Evolutionary conservation across 495 filamentous ascomycete species (phyloP), one percentile per base, ranked within the genome.

Genomic region (Penicillium egyptiacum): DNA sequence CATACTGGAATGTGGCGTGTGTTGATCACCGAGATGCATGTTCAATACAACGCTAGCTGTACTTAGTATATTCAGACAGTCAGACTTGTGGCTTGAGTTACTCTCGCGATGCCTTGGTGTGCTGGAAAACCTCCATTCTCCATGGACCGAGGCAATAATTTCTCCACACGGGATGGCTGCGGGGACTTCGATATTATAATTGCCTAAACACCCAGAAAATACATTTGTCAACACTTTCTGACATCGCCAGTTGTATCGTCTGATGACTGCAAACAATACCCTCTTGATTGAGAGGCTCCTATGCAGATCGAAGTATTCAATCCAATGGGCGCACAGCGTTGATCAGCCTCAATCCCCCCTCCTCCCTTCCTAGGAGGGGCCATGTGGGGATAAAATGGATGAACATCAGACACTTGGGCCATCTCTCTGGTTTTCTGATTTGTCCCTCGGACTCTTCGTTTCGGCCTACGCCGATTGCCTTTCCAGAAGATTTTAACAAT

Each of bases 81-180:
- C 19, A 20, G 7, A 20, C 40, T 17, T 20, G 20, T 1, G 26
- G 26, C 26, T 35, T 35, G 12, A 35, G 12, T 16, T 16, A 14
- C 33, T 37, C 2, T 35, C 14, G 3, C 12, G 8, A 35, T 35
- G 31, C 5, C 5, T 37, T 37, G 33, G 14, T 6, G 14, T 35
- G 5, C 6, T 40, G 12, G 39, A 19, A 14, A 30, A 12, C 14
- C 33, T 51, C 49, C 49, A 40, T 51, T 16, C 2, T 41, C 49
- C 49, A 35, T 55, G 53, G 17, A 48, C 53, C 53, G 48, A 43
- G 53, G 53, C 43, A 55, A 47, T 5, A 12, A 17, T n/a, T 5
- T 35, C 53, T 47, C 53, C 42, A 20, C 43, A 44, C 20, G 42
- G 20, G 42, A 14, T n/a, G 19, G 19, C 19, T 5, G 25, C 26